Conservation (phyloP, 139 green algal genomes). For the Pycnococcus provasolii region DNA sequence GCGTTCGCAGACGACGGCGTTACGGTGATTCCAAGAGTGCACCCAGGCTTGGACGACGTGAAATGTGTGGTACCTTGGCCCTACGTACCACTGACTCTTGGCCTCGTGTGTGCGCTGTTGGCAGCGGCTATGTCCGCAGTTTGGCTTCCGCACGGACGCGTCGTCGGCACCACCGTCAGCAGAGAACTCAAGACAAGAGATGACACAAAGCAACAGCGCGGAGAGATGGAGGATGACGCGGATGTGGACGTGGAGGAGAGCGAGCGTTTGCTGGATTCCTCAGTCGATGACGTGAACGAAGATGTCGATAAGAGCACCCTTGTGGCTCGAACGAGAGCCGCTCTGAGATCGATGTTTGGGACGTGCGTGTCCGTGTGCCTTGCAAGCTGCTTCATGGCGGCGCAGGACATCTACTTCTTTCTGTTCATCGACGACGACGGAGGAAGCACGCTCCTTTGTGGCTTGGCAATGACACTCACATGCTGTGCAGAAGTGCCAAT, state of each 20-base stretch:
- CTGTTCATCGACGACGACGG: slow-evolving; percentile 2
- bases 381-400: slow-evolving; percentile 6
- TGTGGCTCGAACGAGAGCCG: neutral
- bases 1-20: neutral
- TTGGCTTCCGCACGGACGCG: too few relatives aligned
- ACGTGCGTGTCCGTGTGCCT: neutral
- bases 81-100: too few relatives aligned
- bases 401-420: slow-evolving; percentile 21
- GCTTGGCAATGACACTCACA: slow-evolving; percentile 16
- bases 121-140: too few relatives aligned
- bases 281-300: neutral
- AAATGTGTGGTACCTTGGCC: neutral
- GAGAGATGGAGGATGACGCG: neutral
- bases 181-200: neutral
- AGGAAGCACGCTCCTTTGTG: slow-evolving; percentile 4
- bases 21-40: neutral
- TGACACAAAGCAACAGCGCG: neutral
- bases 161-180: too few relatives aligned
- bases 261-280: neutral
- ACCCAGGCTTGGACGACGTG: neutral
- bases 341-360: neutral
- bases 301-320: neutral
- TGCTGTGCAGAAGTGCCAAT: slow-evolving; percentile 35
- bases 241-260: neutral
- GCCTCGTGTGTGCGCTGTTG: too few relatives aligned